Evolutionary conservation across 2,329 filamentous ascomycete genomes (phyloP).

Genomic region (Botrytis byssoidea): DNA sequence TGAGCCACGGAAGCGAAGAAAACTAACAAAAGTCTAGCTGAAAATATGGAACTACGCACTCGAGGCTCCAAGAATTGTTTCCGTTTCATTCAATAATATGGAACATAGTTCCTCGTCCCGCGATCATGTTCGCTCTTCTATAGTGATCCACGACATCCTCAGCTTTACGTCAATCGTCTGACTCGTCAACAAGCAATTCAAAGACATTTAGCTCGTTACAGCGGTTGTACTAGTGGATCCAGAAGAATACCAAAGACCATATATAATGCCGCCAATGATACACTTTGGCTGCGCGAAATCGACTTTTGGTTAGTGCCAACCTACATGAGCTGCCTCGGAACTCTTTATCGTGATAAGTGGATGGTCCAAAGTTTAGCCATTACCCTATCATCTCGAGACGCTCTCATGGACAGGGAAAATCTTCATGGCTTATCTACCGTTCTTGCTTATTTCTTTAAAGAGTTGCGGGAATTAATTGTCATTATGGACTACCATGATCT

Average conservation of each 20-base stretch:
- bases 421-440: background rate
- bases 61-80: background rate
- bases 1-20: background rate
- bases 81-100: background rate
- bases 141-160: background rate
- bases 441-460: background rate
- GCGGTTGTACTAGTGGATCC: too few species aligned
- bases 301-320: background rate
- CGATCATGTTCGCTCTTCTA: background rate
- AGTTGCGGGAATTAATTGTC: background rate
- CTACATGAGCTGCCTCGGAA: fast-evolving
- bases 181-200: background rate
- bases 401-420: too few species aligned
- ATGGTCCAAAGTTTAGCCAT: background rate
- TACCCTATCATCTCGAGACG: background rate
- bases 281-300: background rate
- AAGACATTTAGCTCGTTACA: too few species aligned
- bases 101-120: background rate
- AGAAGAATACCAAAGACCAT: too few species aligned
- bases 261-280: background rate
- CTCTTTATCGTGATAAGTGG: background rate
- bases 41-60: background rate
- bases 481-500: background rate
- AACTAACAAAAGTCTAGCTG: background rate
- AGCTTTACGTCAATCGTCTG: background rate